These are phyloP conservation scores for Claviceps sp. DNA, from an alignment of 2,329 filamentous ascomycete species.

Conservation along the genomic window DNA sequence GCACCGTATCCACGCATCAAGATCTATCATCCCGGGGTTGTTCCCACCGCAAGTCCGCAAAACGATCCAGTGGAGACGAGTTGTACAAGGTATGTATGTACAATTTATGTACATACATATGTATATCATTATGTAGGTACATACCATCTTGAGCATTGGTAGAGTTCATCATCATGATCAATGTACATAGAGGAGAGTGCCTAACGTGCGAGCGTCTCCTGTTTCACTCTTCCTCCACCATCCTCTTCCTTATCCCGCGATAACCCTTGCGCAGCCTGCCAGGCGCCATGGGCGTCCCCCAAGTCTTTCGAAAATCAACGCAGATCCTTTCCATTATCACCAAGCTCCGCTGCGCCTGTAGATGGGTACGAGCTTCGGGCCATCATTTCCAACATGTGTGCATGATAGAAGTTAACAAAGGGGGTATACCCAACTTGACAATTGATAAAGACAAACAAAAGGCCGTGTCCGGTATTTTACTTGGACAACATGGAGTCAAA, in stretches of 20 bases:
- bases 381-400: background rate
- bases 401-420: background rate
- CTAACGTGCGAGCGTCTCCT: background rate
- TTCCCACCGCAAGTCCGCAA: too few relatives aligned
- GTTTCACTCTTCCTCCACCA: background rate
- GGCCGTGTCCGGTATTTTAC: background rate
- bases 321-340: background rate
- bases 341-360: background rate
- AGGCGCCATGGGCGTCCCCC: background rate
- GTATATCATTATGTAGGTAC: too few relatives aligned
- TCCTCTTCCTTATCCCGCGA: background rate
- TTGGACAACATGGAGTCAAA: conserved; percentile 46
- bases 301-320: background rate
- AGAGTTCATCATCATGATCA: background rate
- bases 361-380: background rate
- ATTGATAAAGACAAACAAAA: background rate
- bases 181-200: conserved; percentile 1
- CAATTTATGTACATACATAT: too few relatives aligned
- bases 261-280: background rate
- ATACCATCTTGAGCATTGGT: background rate
- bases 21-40: too few relatives aligned
- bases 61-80: too few relatives aligned
- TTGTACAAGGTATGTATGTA: too few relatives aligned
- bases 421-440: background rate
- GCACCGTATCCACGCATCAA: too few relatives aligned